phyloP scores from a whole-genome alignment of 1,284 basidiomycete genomes.

The Cryptococcus hybrid region DNA sequence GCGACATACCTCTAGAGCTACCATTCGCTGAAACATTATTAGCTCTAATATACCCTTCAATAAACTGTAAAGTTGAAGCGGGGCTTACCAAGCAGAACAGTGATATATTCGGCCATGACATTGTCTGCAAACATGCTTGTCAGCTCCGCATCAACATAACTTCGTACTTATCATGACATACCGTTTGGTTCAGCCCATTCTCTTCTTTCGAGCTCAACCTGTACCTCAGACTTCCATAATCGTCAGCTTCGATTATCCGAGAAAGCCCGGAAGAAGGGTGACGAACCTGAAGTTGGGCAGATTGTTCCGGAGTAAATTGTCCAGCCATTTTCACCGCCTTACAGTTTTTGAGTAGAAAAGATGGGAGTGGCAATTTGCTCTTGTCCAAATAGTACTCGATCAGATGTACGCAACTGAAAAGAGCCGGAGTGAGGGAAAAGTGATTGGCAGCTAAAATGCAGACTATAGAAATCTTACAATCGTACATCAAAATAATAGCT shows the following conservation, averaged over 20 bases:
- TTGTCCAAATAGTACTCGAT: not conserved
- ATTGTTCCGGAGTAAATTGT: constrained; percentile 19
- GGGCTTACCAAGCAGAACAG: constrained; percentile 42
- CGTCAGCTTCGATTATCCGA: not conserved
- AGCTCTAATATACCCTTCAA: constrained; percentile 1
- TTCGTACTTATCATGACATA: constrained; percentile 6
- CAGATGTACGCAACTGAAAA: no score
- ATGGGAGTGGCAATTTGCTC: not conserved
- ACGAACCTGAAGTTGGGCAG: constrained; percentile 24
- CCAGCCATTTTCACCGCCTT: constrained; percentile 2
- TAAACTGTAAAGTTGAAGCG: not conserved
- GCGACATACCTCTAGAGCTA: constrained; percentile 29
- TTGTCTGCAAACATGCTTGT: constrained; percentile 20
- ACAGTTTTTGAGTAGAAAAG: no score
- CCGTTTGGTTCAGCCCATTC: constrained; percentile 47
- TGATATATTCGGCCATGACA: constrained; percentile 49
- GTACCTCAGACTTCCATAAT: constrained; percentile 31
- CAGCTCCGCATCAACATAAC: not conserved
- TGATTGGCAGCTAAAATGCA: no score
- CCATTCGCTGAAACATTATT: constrained; percentile 32
- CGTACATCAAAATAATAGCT: not conserved
- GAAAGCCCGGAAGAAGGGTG: not conserved
- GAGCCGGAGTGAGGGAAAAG: no score
- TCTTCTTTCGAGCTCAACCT: constrained; percentile 40
- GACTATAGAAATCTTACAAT: no score